Evolutionary conservation across 805 yeast species (phyloP), one percentile per base, ranked within the genome.

Genomic region (Candida ulmi): DNA sequence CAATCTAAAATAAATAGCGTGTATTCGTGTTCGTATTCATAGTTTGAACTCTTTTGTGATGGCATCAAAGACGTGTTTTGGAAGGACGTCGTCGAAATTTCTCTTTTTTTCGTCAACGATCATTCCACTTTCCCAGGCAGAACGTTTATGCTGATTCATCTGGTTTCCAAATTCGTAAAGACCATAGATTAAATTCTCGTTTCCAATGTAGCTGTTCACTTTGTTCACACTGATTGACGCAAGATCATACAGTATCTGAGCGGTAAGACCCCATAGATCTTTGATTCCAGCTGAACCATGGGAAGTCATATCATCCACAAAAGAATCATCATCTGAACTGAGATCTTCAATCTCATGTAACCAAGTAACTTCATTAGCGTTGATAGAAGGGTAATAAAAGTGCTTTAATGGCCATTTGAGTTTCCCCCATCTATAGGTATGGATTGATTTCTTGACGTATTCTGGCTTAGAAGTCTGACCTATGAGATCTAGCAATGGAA

Each of bases 241-340:
- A 23, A 84, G 52, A 54, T 84, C 91, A 50, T 76, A 84, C n/a
- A 84, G 55, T 9, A 84, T 83, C 53, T 82, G 83, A 3, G 90
- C 91, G 0, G 93, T 84, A 28, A 84, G 61, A 1, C 95, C 95
- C 95, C 93, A 84, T 5, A 85, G 80, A 52, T 83, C 84, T 52
- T 83, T 76, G 29, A 79, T 71, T 27, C 65, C 76, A 54, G 48
- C 71, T 57, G 64, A 61, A 35, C 58, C 45, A 29, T 62, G 47
- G 58, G 60, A 28, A 52, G 56, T 42, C 21, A 38, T 15, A 30
- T 51, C 54, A 25, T 45, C 48, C 17, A 42, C 40, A 2, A 47
- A 47, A 12, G 42, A 27, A 33, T 73, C 81, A 11, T 72, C 76
- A 25, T 76, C 81, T 0, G 81, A 68, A 17, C 82, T 78, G 23